These are phyloP conservation scores for Triticum dicoccoides DNA, from an alignment of 176 grass and related monocot genomes.

Conservation along the genomic window DNA sequence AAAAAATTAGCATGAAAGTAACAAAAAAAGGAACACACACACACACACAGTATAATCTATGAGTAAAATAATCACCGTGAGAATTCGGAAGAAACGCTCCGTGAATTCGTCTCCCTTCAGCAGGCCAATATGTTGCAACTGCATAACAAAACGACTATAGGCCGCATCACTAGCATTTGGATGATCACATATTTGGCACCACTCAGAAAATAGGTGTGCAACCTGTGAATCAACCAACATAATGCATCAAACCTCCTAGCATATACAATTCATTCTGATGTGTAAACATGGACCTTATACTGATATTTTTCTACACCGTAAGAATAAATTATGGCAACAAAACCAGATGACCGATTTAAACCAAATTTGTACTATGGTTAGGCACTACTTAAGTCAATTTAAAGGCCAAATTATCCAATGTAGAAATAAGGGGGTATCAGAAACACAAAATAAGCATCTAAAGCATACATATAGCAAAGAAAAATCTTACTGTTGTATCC, in stretches of 20 bases:
- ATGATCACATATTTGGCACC: conserved; percentile 78
- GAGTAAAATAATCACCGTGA: conserved; percentile 45
- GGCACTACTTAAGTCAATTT: not conserved
- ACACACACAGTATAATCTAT: not conserved
- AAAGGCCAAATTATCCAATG: not conserved
- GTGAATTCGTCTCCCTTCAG: conserved; percentile 78
- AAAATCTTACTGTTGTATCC: not conserved
- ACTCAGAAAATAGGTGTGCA: conserved; percentile 58
- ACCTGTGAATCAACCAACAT: conserved; percentile 39
- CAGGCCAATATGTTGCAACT: conserved; percentile 68
- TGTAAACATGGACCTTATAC: too few relatives aligned
- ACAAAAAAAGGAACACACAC: not conserved
- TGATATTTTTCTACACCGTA: too few relatives aligned
- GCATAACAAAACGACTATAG: conserved; percentile 61
- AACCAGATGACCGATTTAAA: not conserved
- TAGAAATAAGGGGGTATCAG: not conserved
- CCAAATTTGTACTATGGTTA: not conserved
- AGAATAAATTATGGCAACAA: not conserved
- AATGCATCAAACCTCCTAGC: conserved; percentile 3
- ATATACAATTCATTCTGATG: not conserved
- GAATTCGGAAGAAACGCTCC: conserved; percentile 69
- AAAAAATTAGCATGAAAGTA: conserved; percentile 28
- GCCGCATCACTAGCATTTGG: conserved; percentile 53
- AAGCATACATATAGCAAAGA: not conserved
- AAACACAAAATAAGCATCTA: not conserved